Percentiles rank a stretch among this genome's conserved stretches.
Conservation (phyloP, 805 yeast genomes). For the Tetrapisispora fleetii region DNA sequence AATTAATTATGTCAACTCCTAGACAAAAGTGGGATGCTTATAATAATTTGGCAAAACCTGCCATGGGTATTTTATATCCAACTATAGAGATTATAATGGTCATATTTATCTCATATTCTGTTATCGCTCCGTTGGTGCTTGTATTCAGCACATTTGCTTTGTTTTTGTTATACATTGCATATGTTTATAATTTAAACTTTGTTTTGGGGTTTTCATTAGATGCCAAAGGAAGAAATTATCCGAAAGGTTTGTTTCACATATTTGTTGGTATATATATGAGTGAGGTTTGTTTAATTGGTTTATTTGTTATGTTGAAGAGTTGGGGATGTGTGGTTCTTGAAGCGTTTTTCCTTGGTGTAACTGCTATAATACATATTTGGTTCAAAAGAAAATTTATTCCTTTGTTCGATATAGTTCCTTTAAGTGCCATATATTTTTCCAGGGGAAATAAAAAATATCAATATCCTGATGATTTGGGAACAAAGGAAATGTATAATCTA, state of each 20-base stretch:
- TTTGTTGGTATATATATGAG: constrained; percentile 65
- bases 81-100: constrained; percentile 63
- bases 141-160: constrained; percentile 57
- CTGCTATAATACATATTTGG: constrained; percentile 50
- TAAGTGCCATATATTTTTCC: constrained; percentile 39
- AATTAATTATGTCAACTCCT: constrained; percentile 74
- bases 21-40: constrained; percentile 82
- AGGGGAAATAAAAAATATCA: constrained; percentile 31
- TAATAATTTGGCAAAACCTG: constrained; percentile 52
- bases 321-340: constrained; percentile 74
- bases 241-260: constrained; percentile 59
- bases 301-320: constrained; percentile 66
- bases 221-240: constrained; percentile 64
- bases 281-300: constrained; percentile 57
- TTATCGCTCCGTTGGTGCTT: constrained; percentile 66
- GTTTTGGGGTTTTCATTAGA: constrained; percentile 54
- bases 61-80: constrained; percentile 81
- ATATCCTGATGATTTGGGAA: constrained; percentile 67
- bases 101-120: constrained; percentile 63
- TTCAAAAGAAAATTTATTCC: constrained; percentile 52
- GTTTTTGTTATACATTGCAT: constrained; percentile 49
- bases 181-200: constrained; percentile 51
- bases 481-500: constrained; percentile 42
- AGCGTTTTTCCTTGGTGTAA: constrained; percentile 45
- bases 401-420: constrained; percentile 57